Evolutionary conservation across 176 grass and related monocot species (phyloP).

Genomic region (Tuctoria greenei): DNA sequence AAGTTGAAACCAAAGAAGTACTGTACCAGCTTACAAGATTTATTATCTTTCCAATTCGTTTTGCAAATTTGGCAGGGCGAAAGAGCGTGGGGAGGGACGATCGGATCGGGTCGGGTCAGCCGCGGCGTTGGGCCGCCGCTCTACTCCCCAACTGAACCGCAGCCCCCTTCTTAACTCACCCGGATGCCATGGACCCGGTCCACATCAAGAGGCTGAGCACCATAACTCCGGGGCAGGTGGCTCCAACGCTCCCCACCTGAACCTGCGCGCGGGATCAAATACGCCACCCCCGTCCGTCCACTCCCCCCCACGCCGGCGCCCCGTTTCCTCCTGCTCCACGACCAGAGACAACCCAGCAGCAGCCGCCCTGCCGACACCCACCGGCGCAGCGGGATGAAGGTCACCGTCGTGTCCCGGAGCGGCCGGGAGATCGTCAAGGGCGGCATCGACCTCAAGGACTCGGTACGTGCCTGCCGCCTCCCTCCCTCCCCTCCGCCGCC

Average conservation of each 20-base stretch:
- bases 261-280: slow-evolving; percentile 41
- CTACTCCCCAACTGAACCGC: slow-evolving; percentile 33
- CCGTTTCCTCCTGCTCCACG: neutral
- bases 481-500: neutral
- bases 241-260: slow-evolving; percentile 44
- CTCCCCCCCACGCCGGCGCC: neutral
- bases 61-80: too few relatives aligned
- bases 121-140: slow-evolving; percentile 29
- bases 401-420: slow-evolving; percentile 65
- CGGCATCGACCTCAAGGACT: slow-evolving; percentile 73
- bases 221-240: slow-evolving; percentile 44
- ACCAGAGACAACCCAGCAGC: neutral
- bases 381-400: slow-evolving; percentile 59
- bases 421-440: slow-evolving; percentile 84
- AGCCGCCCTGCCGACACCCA: neutral
- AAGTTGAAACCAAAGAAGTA: too few relatives aligned
- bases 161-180: neutral
- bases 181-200: slow-evolving; percentile 27
- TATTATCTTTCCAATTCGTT: too few relatives aligned
- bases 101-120: neutral
- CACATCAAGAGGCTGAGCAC: slow-evolving; percentile 2
- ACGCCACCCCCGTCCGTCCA: slow-evolving; percentile 18
- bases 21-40: too few relatives aligned
- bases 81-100: neutral
- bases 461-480: slow-evolving; percentile 22